These are phyloP conservation scores for Oenanthe sinensis DNA, from an alignment of 129 eudicot species.

Conservation along the genomic window DNA sequence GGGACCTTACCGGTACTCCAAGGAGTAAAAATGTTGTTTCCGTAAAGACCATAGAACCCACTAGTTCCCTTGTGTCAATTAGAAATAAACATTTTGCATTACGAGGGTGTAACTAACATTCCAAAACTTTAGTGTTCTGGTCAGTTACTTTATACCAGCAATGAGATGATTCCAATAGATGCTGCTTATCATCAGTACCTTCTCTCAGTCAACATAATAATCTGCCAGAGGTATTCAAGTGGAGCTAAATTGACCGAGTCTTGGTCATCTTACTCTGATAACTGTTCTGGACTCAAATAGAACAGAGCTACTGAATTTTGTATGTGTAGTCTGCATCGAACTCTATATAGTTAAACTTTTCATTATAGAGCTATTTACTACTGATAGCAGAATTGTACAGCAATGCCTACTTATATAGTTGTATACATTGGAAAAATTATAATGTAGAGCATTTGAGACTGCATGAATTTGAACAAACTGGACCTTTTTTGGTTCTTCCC, in stretches of 20 bases:
- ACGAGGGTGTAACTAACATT: neutral
- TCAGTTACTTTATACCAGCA: neutral
- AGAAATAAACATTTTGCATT: neutral
- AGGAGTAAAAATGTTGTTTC: neutral
- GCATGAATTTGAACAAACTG: neutral
- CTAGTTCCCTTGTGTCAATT: neutral
- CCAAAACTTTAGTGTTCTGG: neutral
- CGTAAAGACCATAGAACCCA: neutral
- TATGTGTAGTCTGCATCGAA: slow-evolving; percentile 11
- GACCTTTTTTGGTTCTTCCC: neutral
- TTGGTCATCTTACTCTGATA: slow-evolving; percentile 7
- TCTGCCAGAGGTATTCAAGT: slow-evolving; percentile 7
- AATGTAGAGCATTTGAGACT: slow-evolving; percentile 1
- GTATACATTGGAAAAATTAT: neutral
- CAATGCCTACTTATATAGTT: neutral
- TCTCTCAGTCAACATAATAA: neutral
- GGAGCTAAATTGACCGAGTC: neutral
- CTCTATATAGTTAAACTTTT: neutral
- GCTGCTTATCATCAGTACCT: slow-evolving; percentile 10
- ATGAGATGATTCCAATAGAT: neutral
- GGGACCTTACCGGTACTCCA: neutral
- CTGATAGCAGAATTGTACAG: neutral
- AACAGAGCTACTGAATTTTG: slow-evolving; percentile 9
- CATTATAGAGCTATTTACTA: neutral
- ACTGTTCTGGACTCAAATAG: slow-evolving; percentile 8